These are phyloP conservation scores for Multifurca ochricompacta DNA, from an alignment of 768 basidiomycete genomes.

Conservation along the genomic window DNA sequence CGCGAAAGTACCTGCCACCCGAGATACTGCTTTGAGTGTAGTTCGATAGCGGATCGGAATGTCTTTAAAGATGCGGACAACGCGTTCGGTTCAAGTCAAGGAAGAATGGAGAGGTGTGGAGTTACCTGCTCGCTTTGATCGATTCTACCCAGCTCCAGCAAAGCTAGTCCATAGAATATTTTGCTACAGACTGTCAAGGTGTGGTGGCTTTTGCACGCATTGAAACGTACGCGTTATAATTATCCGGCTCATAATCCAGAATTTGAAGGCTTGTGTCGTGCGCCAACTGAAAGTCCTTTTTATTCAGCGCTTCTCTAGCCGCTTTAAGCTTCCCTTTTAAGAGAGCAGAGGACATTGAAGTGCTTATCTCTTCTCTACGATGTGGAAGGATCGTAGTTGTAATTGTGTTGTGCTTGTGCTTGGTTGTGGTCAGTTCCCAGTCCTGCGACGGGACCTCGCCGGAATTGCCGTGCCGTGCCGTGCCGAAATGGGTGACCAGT, in stretches of 20 bases:
- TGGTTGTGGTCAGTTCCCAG: no score
- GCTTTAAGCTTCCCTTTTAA: conserved; percentile 71
- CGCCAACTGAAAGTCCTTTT: conserved; percentile 67
- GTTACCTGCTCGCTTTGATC: conserved; percentile 83
- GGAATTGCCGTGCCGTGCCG: no score
- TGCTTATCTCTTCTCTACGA: no score
- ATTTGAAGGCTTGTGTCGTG: conserved; percentile 58
- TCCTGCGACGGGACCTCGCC: no score
- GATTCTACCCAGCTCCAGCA: conserved; percentile 62
- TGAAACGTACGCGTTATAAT: conserved; percentile 76
- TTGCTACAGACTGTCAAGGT: conserved; percentile 41
- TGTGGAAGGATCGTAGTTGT: no score
- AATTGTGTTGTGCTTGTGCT: no score
- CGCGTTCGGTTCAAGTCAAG: conserved; percentile 14
- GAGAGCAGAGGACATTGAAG: conserved; percentile 30
- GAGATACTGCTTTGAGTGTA: conserved; percentile 60
- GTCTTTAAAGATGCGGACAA: conserved; percentile 42
- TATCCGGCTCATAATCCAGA: conserved; percentile 67
- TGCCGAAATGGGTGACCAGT: no score
- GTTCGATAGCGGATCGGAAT: conserved; percentile 67
- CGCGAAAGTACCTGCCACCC: conserved; percentile 67
- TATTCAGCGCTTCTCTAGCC: conserved; percentile 65
- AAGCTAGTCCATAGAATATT: conserved; percentile 78
- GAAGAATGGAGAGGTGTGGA: conserved; percentile 1
- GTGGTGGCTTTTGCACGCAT: background rate